Evolutionary conservation across 164 flowering plant species (phyloP), one percentile per base, ranked within the genome.

Genomic region (Sedum album): DNA sequence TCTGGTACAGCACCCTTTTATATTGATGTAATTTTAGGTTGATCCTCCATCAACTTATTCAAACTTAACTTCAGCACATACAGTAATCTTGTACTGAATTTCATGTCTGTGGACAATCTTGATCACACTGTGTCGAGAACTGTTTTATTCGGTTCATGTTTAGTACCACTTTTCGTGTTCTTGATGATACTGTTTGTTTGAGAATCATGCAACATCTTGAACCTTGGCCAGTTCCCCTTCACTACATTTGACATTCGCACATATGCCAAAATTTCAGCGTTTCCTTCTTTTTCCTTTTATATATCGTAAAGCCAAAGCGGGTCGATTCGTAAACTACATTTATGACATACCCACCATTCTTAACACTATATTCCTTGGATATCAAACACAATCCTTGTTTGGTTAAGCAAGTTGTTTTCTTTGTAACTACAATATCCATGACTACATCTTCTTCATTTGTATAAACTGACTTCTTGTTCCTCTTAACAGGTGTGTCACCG

Each of bases 401-500:
- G 33, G 62, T 57, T 57, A 28, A 13, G 10, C 17, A 2, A 9
- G 60, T 53, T 57, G 20, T 28, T 26, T 14, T 57, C 15, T 28
- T 26, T 26, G 20, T 26, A 10, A 5, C 33, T 14, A 14, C 60
- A 25, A 4, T 25, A 9, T 30, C 0, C 60, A 26, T 25, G 18
- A 30, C 31, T 31, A 14, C 1, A 57, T 26, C 6, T 28, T 4
- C 18, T 57, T 2, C 13, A 7, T 30, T 57, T 57, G 14, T 9
- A 28, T 57, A 26, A 20, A 57, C 62, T 23, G 14, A 4, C 33
- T 30, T 57, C 31, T 28, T 57, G 62, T 28, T 25, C 33, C 62
- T 28, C 15, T 26, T 20, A 57, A 57, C 88, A 91, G 98, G 97
- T 76, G 84, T 76, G 39, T 73, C 83, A 28, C 84, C 88, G 0